Percentiles rank a stretch among this genome's conserved stretches.
Conservation (phyloP, 148 eudicot genomes). For the Rhododendron griersonianum region DNA sequence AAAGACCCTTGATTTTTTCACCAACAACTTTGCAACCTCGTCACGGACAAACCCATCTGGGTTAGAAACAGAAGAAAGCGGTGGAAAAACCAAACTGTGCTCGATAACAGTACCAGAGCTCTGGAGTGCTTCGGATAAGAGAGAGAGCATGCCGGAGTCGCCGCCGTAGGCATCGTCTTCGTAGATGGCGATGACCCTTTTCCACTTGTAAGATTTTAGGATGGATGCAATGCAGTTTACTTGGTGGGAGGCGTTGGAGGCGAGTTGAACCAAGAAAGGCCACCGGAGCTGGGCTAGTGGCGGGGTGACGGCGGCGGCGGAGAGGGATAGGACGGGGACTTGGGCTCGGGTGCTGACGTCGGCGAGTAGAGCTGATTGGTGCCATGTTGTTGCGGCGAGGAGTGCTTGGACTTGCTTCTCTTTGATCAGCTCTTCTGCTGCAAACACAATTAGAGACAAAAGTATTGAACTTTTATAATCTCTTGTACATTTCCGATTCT, state of each 20-base stretch:
- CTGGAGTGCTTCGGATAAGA: conserved; percentile 32
- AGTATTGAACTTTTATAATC: too few species aligned
- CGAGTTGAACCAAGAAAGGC: conserved; percentile 43
- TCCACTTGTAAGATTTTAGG: conserved; percentile 35
- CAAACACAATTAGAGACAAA: not conserved
- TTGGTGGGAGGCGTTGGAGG: conserved; percentile 16
- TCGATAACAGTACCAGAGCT: conserved; percentile 27
- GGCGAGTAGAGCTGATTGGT: conserved; percentile 31
- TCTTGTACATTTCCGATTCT: too few species aligned
- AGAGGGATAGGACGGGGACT: conserved; percentile 38
- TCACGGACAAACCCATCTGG: conserved; percentile 22
- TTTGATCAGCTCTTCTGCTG: conserved; percentile 29
- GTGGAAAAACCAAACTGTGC: conserved; percentile 30
- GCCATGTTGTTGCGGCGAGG: conserved; percentile 31
- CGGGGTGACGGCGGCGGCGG: conserved; percentile 10
- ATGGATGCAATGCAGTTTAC: conserved; percentile 30
- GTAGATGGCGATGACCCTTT: conserved; percentile 34
- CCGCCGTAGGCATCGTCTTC: conserved; percentile 33
- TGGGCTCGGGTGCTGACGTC: conserved; percentile 21
- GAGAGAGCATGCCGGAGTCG: conserved; percentile 22
- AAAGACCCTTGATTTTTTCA: conserved; percentile 42
- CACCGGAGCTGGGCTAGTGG: conserved; percentile 11
- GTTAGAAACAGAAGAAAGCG: conserved; percentile 15
- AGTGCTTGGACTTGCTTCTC: conserved; percentile 25
- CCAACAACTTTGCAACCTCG: conserved; percentile 22